These are phyloP conservation scores for Aspergillus brasiliensis DNA, from an alignment of 2,329 filamentous ascomycete genomes.

Conservation along the genomic window DNA sequence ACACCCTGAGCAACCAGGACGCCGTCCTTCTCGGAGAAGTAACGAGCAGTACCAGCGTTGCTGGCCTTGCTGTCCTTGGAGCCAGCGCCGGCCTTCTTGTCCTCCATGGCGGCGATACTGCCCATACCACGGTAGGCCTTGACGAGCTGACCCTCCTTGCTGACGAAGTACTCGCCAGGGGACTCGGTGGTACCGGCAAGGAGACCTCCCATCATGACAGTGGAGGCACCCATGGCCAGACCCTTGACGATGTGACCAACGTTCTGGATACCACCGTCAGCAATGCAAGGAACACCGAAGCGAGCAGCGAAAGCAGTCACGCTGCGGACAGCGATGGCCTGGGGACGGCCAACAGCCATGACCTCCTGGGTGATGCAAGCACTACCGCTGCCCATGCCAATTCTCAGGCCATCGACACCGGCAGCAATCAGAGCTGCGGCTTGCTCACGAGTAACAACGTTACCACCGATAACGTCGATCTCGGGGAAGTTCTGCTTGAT, in stretches of 20 bases:
- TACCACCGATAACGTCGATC: slow-evolving; percentile 95
- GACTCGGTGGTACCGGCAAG: slow-evolving; percentile 97
- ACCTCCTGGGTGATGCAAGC: slow-evolving; percentile 99
- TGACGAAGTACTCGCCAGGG: slow-evolving; percentile 94
- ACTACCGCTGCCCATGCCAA: slow-evolving; percentile 97
- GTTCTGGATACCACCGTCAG: slow-evolving; percentile 96
- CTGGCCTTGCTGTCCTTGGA: slow-evolving; percentile 67
- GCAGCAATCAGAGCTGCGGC: slow-evolving; percentile 89
- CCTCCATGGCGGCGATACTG: slow-evolving; percentile 98
- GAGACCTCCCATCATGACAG: slow-evolving; percentile 99
- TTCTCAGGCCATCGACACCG: slow-evolving; percentile 92
- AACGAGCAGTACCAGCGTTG: slow-evolving; percentile 94
- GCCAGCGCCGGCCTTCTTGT: slow-evolving; percentile 86
- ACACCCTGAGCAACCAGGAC: slow-evolving; percentile 97
- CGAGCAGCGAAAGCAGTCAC: slow-evolving; percentile 86
- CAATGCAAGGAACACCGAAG: slow-evolving; percentile 97
- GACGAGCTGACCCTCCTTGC: slow-evolving; percentile 93
- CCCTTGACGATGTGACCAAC: slow-evolving; percentile 99
- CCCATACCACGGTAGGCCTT: slow-evolving; percentile 99
- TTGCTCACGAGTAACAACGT: slow-evolving; percentile 97
- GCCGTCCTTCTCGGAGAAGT: slow-evolving; percentile 96
- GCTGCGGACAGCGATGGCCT: slow-evolving; percentile 88
- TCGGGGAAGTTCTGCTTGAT: slow-evolving; percentile 83
- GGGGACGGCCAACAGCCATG: slow-evolving; percentile 96
- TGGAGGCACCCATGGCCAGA: slow-evolving; percentile 87